Evolutionary conservation across 1,284 basidiomycete genomes (phyloP), one percentile per base, ranked within the genome.

Genomic region (Ceratobasidium sp.): DNA sequence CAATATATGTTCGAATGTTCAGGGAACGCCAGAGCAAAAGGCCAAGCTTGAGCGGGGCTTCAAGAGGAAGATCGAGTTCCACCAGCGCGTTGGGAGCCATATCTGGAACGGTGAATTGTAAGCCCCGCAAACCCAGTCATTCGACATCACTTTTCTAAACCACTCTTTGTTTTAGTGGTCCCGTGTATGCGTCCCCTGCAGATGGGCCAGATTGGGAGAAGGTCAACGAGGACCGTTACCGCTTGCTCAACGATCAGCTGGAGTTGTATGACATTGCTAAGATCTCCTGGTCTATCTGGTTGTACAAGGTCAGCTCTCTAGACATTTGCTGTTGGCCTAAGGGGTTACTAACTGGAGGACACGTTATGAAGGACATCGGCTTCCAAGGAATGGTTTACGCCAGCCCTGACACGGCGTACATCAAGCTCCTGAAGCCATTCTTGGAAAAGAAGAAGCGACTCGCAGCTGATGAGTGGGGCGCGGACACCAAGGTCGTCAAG

Each of bases 311-410:
- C n/a, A 29, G 53, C n/a, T 22, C n/a, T 29, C 14, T 22, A 22
- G 11, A 17, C 31, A 7, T 29, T 6, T 17, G 8, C 17, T 27
- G 5, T 19, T 27, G 19, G 19, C n/a, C 6, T 5, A 19, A 19
- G 27, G 19, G n/a, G 48, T 48, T 2, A 9, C 15, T 19, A 36
- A 31, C 14, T 41, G 6, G 11, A 41, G 36, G 36, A 41, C 11
- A 3, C 15, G 31, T 36, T 41, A 5, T n/a, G 19, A 17, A 76
- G 80, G 91, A 94, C 80, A 92, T 94, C 75, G 93, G 93, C 1
- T 94, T 92, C 85, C 93, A 94, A 81, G 79, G 93, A 51, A 93
- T 95, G 91, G 90, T 92, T 29, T 88, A 92, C 79, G 87, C 91
- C 75, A 87, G 88, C 22, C 86, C 84, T 54, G 86, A 89, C 17